Percentiles rank a stretch among this genome's conserved stretches.
These are phyloP conservation scores for Leptosphaerulina australis DNA, from an alignment of 2,329 filamentous ascomycete genomes.

Conservation along the genomic window DNA sequence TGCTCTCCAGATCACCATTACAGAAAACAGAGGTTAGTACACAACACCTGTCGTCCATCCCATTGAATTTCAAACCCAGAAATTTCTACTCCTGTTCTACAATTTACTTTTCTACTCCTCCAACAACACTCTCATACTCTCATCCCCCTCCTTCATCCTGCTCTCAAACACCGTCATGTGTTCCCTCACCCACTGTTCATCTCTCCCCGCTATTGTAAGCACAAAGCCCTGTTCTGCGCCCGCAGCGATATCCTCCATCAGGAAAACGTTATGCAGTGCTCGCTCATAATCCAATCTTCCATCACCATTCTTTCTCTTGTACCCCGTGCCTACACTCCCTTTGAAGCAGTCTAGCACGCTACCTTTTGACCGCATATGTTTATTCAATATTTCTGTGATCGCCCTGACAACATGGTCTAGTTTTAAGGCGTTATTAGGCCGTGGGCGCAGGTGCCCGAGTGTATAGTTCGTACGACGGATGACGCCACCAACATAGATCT, in stretches of 20 bases:
- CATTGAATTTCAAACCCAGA: no score
- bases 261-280: constrained; percentile 35
- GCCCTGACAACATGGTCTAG: constrained; percentile 18
- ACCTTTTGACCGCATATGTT: not conserved
- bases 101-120: constrained; percentile 16
- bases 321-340: not conserved
- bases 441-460: constrained; percentile 30
- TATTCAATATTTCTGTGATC: constrained; percentile 30
- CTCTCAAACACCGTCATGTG: constrained; percentile 31
- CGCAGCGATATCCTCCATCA: constrained; percentile 35
- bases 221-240: constrained; percentile 37
- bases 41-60: no score
- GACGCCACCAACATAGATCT: constrained; percentile 9
- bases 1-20: no score
- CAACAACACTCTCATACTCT: constrained; percentile 28
- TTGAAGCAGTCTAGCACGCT: not conserved
- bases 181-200: constrained; percentile 31
- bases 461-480: constrained; percentile 28
- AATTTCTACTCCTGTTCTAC: not conserved
- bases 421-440: constrained; percentile 16
- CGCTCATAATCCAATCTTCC: constrained; percentile 23
- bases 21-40: no score
- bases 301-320: not conserved
- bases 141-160: constrained; percentile 29
- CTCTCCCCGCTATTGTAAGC: constrained; percentile 30